Conservation (phyloP, 352 stramenopile species). For the Phytophthora sp. region DNA sequence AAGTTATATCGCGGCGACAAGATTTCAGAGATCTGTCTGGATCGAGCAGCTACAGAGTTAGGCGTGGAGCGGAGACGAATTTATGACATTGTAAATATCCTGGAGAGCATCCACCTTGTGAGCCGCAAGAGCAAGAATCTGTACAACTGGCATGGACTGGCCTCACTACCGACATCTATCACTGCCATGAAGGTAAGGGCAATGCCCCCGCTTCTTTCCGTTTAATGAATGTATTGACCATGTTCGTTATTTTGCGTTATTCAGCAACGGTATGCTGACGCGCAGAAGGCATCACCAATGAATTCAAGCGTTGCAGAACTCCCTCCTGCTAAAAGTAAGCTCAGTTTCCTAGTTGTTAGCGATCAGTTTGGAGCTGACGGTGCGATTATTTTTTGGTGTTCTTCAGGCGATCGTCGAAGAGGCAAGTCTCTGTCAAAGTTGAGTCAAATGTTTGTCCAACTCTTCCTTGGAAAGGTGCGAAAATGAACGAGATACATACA, state of each 20-base stretch:
- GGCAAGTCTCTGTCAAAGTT: constrained; percentile 92
- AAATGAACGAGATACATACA: background rate
- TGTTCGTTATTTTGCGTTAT: background rate
- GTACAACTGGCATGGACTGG: constrained; percentile 92
- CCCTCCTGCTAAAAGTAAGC: constrained; percentile 62
- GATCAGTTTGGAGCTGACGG: background rate
- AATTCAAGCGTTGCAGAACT: constrained; percentile 47
- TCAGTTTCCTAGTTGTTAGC: background rate
- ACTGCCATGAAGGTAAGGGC: constrained; percentile 70
- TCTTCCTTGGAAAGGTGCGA: constrained; percentile 91
- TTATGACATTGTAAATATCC: constrained; percentile 99
- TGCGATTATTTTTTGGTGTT: background rate
- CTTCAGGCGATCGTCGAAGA: constrained; percentile 56
- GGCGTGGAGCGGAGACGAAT: constrained; percentile 94
- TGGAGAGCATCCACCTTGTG: constrained; percentile 95
- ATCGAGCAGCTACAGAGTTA: constrained; percentile 67
- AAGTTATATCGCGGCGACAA: constrained; percentile 72
- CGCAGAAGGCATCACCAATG: constrained; percentile 31
- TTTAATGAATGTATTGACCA: no score
- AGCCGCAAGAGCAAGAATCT: constrained; percentile 97
- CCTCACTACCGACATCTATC: constrained; percentile 69
- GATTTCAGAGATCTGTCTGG: constrained; percentile 80
- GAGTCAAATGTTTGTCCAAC: constrained; percentile 95
- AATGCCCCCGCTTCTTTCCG: no score
- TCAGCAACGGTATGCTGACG: constrained; percentile 53